Evolutionary conservation across 805 yeast species (phyloP), one percentile per base, ranked within the genome.

Genomic region (Lipomyces kockii): DNA sequence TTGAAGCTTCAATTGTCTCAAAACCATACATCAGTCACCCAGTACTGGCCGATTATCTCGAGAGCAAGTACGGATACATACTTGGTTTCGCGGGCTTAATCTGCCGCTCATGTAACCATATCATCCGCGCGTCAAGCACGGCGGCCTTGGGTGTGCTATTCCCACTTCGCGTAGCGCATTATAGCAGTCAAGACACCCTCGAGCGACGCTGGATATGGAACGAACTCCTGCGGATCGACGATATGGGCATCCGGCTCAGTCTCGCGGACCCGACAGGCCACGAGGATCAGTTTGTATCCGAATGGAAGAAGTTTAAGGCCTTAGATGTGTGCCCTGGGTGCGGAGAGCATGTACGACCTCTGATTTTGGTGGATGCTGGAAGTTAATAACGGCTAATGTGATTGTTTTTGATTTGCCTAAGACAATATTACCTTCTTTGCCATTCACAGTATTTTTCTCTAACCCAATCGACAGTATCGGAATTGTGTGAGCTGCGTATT

Each of bases 1-100:
- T 51, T 20, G 29, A 22, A 12, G n/a, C 22, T 22, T 22, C 98
- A 93, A 9, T 51, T 2, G 20, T 6, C 6, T 4, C 49, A 39
- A 17, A 14, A 7, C 49, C 49, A 39, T 14, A 22, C 12, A 35
- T 2, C 3, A 11, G 55, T 12, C 32, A 51, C 29, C 32, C 55
- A 20, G 32, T 5, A 14, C 22, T 20, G 22, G 6, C 29, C 5
- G 55, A 12, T 3, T 51, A 22, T 27, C 7, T 22, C 14, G 55
- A 22, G 14, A 11, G 14, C 14, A 51, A 22, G 32, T 17, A 17
- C 22, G 6, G 32, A 7, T 51, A 51, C 20, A 22, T 51, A 6
- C 27, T 5, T 22, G 29, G 14, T 25, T 1, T 25, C n/a, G 55
- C 57, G 12, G 11, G 17, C 3, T 6, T 60, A 14, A 60, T 64